phyloP scores from a whole-genome alignment of 1,284 basidiomycete genomes.

The Sporisorium scitamineum region DNA sequence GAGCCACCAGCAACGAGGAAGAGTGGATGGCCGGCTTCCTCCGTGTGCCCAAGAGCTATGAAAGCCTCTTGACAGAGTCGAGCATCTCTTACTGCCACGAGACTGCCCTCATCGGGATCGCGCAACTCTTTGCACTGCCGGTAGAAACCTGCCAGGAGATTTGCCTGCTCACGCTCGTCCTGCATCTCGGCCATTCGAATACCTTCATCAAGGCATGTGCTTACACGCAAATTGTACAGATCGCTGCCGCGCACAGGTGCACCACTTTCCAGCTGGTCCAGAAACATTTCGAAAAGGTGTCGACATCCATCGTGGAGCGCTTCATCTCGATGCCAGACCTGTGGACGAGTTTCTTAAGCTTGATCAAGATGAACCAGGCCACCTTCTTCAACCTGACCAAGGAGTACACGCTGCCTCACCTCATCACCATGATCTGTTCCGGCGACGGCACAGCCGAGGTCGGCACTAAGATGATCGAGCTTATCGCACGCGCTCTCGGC shows the following conservation, averaged over 20 bases:
- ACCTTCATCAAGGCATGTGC: slow-evolving; percentile 54
- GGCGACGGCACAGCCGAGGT: slow-evolving; percentile 35
- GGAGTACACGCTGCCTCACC: slow-evolving; percentile 60
- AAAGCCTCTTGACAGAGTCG: slow-evolving; percentile 17
- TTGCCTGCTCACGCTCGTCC: slow-evolving; percentile 42
- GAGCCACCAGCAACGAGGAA: slow-evolving; percentile 26
- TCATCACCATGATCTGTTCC: slow-evolving; percentile 54
- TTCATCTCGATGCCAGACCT: slow-evolving; percentile 59
- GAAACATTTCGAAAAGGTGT: slow-evolving; percentile 56
- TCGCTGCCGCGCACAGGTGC: slow-evolving; percentile 53
- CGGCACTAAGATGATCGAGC: slow-evolving; percentile 47
- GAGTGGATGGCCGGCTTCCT: slow-evolving; percentile 27
- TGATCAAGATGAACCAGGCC: slow-evolving; percentile 61
- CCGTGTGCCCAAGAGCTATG: slow-evolving; percentile 25
- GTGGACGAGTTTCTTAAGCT: slow-evolving; percentile 54
- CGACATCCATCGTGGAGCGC: slow-evolving; percentile 54
- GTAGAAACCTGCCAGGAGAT: slow-evolving; percentile 47
- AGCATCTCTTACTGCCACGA: slow-evolving; percentile 28
- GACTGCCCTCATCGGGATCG: slow-evolving; percentile 49
- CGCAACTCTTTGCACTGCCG: slow-evolving; percentile 31
- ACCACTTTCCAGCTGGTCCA: slow-evolving; percentile 66
- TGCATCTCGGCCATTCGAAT: slow-evolving; percentile 51
- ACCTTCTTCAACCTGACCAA: slow-evolving; percentile 65
- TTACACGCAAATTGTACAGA: slow-evolving; percentile 57
- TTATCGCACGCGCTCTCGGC: slow-evolving; percentile 58